A percentile compares a stretch with the other conserved stretches of the same genome.
phyloP scores from a whole-genome alignment of 2,329 filamentous ascomycete species.

The Tolypocladium amazonense region DNA sequence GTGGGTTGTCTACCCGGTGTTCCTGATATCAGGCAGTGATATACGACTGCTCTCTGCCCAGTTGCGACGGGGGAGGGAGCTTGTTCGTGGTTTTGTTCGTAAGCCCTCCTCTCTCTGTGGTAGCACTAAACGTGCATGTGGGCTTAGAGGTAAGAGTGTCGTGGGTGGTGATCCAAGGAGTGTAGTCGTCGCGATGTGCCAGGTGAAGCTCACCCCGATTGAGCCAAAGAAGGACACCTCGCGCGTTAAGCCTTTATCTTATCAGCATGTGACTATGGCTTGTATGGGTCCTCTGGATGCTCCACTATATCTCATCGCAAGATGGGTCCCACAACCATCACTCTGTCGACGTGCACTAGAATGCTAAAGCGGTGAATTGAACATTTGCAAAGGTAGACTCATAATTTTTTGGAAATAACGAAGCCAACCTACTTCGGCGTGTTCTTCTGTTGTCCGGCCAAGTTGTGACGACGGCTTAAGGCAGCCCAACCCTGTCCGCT shows the following conservation, averaged over 20 bases:
- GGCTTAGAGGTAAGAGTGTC: background rate
- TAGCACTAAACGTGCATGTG: background rate
- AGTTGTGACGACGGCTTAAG: background rate
- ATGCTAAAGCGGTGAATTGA: background rate
- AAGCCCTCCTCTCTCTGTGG: background rate
- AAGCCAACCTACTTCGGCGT: background rate
- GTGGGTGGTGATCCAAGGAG: background rate
- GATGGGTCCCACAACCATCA: background rate
- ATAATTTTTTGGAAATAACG: background rate
- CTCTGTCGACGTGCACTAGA: background rate
- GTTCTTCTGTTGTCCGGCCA: background rate
- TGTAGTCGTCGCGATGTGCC: background rate
- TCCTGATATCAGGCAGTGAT: background rate
- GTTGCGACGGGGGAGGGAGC: background rate
- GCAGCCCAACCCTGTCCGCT: background rate
- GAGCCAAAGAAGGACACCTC: slow-evolving; percentile 18
- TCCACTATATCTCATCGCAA: background rate
- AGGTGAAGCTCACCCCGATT: background rate
- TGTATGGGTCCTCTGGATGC: background rate
- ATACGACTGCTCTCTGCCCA: background rate
- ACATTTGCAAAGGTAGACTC: background rate
- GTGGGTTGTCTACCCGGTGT: background rate
- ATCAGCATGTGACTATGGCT: slow-evolving; percentile 22
- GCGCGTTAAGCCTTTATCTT: slow-evolving; percentile 20
- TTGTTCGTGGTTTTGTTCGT: background rate